A percentile compares a stretch with the other conserved stretches of the same genome.
These are phyloP conservation scores for sorghum (Sorghum bicolor) DNA, from an alignment of 176 grass and related monocot genomes.

Conservation along the genomic window DNA sequence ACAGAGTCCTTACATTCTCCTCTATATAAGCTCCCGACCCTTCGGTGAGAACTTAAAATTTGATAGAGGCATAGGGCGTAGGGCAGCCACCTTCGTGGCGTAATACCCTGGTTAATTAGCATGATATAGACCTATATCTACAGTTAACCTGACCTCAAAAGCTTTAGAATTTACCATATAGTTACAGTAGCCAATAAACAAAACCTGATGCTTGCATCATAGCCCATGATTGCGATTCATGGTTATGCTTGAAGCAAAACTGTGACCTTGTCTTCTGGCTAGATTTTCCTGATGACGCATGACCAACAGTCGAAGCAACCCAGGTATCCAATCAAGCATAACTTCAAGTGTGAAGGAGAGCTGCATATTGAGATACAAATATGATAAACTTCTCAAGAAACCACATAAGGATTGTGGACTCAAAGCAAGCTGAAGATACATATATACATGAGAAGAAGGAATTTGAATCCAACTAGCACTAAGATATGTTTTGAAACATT, in stretches of 20 bases:
- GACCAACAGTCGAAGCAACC: constrained; percentile 21
- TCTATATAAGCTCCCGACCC: constrained; percentile 40
- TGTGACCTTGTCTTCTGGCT: constrained; percentile 4
- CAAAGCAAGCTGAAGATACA: not conserved
- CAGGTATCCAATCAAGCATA: constrained; percentile 5
- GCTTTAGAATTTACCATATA: constrained; percentile 11
- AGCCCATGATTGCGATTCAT: constrained; percentile 5
- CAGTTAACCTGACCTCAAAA: constrained; percentile 38
- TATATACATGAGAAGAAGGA: not conserved
- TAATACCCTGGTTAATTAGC: constrained; percentile 36
- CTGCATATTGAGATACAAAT: constrained; percentile 31
- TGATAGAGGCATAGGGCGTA: constrained; percentile 34
- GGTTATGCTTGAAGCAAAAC: constrained; percentile 24
- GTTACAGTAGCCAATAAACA: constrained; percentile 11
- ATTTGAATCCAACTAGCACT: not conserved
- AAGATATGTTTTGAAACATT: not conserved
- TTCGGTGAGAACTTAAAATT: constrained; percentile 56
- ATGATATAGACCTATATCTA: constrained; percentile 55
- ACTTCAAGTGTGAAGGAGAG: constrained; percentile 38
- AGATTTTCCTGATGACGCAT: not conserved
- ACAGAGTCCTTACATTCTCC: constrained; percentile 3
- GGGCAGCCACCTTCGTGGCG: constrained; percentile 69
- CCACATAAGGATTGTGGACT: not conserved
- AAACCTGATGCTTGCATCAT: not conserved
- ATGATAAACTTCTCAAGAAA: constrained; percentile 17